A percentile compares a stretch with the other conserved stretches of the same genome.
Conservation (phyloP, 345 rosid species). For the Turritis glabra region DNA sequence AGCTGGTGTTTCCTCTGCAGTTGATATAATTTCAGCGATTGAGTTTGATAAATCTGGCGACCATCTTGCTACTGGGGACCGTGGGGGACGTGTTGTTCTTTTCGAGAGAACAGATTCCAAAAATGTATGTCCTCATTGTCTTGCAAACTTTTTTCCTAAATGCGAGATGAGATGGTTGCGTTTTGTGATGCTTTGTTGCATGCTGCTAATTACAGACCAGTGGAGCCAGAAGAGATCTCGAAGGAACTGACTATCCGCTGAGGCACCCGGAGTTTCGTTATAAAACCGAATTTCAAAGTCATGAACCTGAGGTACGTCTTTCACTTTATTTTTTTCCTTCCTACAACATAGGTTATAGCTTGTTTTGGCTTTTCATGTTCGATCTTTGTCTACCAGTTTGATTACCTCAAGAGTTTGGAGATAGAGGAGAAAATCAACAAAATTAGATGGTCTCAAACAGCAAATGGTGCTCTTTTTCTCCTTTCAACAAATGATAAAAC, state of each 20-base stretch:
- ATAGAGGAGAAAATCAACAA: constrained; percentile 98
- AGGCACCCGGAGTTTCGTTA: constrained; percentile 95
- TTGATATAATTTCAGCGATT: constrained; percentile 52
- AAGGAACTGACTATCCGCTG: constrained; percentile 59
- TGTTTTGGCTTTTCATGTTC: constrained; percentile 2
- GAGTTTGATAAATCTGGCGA: constrained; percentile 54
- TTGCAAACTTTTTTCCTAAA: not conserved
- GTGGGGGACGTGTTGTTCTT: constrained; percentile 40
- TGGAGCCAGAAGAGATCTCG: constrained; percentile 43
- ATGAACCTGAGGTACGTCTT: constrained; percentile 81
- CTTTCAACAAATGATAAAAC: constrained; percentile 96
- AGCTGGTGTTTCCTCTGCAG: constrained; percentile 44
- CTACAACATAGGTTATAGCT: not conserved
- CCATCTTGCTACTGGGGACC: constrained; percentile 50
- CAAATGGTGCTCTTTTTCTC: constrained; percentile 81
- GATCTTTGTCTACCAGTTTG: constrained; percentile 59
- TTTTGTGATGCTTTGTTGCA: constrained; percentile 14
- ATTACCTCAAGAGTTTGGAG: constrained; percentile 98
- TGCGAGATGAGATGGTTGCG: constrained; percentile 4
- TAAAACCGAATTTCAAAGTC: constrained; percentile 98
- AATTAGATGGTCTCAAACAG: constrained; percentile 89
- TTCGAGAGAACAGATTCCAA: constrained; percentile 37
- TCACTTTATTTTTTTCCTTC: not conserved
- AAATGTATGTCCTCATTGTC: not conserved
- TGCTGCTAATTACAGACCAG: constrained; percentile 4